Conservation (phyloP, 345 rosid genomes). For the Cochlearia excelsa region DNA sequence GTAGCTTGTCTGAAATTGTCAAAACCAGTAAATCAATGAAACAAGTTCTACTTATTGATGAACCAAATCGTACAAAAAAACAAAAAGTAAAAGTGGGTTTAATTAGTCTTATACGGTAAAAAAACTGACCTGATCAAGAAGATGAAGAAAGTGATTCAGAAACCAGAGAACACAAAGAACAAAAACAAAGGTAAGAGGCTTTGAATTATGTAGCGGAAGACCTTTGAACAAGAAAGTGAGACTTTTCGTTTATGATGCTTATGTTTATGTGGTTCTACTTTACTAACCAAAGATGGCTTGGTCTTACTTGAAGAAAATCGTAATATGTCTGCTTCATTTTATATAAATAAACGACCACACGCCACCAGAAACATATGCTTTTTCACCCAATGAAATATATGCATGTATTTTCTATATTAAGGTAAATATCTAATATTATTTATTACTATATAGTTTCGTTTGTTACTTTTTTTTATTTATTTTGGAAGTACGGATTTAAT, state of each 20-base stretch:
- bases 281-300: conserved; percentile 32
- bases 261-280: conserved; percentile 32
- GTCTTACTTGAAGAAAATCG: conserved; percentile 28
- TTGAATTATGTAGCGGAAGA: conserved; percentile 19
- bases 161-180: conserved; percentile 12
- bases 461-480: too few species aligned
- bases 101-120: background rate
- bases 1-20: conserved; percentile 11
- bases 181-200: background rate
- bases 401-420: background rate
- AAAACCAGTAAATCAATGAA: background rate
- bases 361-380: conserved; percentile 21
- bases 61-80: background rate
- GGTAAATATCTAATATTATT: background rate
- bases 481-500: too few species aligned
- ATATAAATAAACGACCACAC: conserved; percentile 17
- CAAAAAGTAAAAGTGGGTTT: too few species aligned
- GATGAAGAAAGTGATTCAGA: conserved; percentile 4
- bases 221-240: conserved; percentile 24
- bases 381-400: background rate
- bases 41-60: background rate
- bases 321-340: conserved; percentile 27
- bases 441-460: too few species aligned
- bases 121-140: conserved; percentile 28
- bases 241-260: conserved; percentile 16